Percentiles rank a stretch among this genome's conserved stretches.
These are phyloP conservation scores for Hansenula lynferdii DNA, from an alignment of 1,139 yeast genomes.

Conservation along the genomic window DNA sequence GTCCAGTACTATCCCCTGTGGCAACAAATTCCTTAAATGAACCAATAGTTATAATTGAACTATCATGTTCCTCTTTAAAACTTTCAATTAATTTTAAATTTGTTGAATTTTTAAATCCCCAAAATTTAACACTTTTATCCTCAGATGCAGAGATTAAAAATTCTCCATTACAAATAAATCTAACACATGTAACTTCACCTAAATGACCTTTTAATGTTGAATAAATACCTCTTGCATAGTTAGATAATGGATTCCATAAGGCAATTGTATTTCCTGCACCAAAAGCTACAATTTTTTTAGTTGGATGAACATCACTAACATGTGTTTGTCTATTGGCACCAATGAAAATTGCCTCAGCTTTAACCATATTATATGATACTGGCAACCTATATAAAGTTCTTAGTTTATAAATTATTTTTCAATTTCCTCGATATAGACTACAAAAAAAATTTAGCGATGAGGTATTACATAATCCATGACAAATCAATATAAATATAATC, in stretches of 20 bases:
- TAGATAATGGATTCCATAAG: conserved; percentile 58
- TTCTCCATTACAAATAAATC: conserved; percentile 44
- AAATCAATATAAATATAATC: not conserved
- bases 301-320: conserved; percentile 51
- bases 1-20: conserved; percentile 68
- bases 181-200: conserved; percentile 54
- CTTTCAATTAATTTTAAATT: conserved; percentile 29
- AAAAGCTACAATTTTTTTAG: conserved; percentile 50
- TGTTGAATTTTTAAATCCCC: conserved; percentile 36
- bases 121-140: conserved; percentile 55
- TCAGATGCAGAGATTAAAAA: conserved; percentile 59
- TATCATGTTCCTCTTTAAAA: conserved; percentile 33
- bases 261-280: conserved; percentile 78
- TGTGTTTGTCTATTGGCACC: conserved; percentile 79
- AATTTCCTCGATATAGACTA: no score
- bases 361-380: conserved; percentile 9
- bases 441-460: not conserved
- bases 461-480: not conserved
- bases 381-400: not conserved
- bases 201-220: conserved; percentile 56
- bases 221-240: conserved; percentile 40
- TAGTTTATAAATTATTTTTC: no score
- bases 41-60: conserved; percentile 45
- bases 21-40: conserved; percentile 36
- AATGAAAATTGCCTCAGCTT: conserved; percentile 54